phyloP scores from a whole-genome alignment of 306 rosid genomes.

The Astragalus membranaceus region DNA sequence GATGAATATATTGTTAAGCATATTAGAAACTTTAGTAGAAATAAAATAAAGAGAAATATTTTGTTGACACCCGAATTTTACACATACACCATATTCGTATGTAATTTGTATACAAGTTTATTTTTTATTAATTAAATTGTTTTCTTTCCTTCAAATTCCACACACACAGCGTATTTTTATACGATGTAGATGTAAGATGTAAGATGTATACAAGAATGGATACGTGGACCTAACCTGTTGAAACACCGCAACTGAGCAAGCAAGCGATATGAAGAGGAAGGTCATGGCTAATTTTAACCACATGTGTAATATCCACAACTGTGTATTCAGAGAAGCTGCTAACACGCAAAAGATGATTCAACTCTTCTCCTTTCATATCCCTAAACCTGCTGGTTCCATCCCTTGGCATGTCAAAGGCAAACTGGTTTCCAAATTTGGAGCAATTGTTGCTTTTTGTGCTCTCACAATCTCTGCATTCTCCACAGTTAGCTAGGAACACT shows the following conservation, averaged over 20 bases:
- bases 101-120: too few relatives aligned
- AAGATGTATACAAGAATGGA: too few relatives aligned
- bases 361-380: slow-evolving; percentile 37
- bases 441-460: slow-evolving; percentile 47
- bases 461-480: slow-evolving; percentile 53
- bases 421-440: not conserved
- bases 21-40: too few relatives aligned
- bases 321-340: slow-evolving; percentile 68
- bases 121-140: too few relatives aligned
- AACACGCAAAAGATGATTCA: slow-evolving; percentile 41
- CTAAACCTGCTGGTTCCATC: slow-evolving; percentile 54
- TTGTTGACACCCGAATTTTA: too few relatives aligned
- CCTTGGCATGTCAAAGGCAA: slow-evolving; percentile 28
- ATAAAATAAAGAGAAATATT: too few relatives aligned
- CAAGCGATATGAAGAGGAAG: slow-evolving; percentile 50
- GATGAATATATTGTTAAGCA: too few relatives aligned
- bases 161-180: too few relatives aligned
- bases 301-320: slow-evolving; percentile 40
- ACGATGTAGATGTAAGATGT: too few relatives aligned
- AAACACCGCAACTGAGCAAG: slow-evolving; percentile 57
- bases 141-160: too few relatives aligned
- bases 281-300: slow-evolving; percentile 39
- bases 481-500: slow-evolving; percentile 44
- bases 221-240: too few relatives aligned
- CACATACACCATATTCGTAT: too few relatives aligned